Evolutionary conservation across 2,329 filamentous ascomycete species (phyloP), one percentile per base, ranked within the genome.

Genomic region (Ambrosiella beaveri): DNA sequence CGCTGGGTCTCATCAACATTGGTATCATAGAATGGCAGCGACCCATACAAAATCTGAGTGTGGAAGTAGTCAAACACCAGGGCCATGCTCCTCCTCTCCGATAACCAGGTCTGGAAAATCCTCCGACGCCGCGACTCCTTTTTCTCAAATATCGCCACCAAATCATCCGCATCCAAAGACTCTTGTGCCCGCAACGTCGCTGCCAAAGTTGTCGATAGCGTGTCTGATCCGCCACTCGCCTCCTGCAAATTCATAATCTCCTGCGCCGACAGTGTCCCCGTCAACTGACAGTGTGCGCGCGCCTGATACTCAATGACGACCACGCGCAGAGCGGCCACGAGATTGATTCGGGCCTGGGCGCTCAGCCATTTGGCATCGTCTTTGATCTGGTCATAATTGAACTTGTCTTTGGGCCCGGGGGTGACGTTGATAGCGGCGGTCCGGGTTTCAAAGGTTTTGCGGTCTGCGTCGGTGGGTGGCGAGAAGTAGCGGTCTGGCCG

Each of bases 401-500:
- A 87, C 59, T 79, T 79, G 45, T 79, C 77, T 64, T 79, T 80
- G 11, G 79, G 73, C 4, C 79, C 79, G 15, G 85, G 81, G 1
- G 87, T 81, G 54, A 89, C 80, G 67, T 95, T 85, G 61, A 96
- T 94, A 4, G 89, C 86, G 19, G 89, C 86, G 0, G 87, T 95
- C 69, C 84, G 89, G 17, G 86, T 86, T 61, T 94, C 86, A 66
- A 94, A 94, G 15, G 79, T 78, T 63, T 79, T 75, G 69, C 83
- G 86, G 37, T 85, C 79, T 64, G 80, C 75, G 56, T 80, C 67
- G 63, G 78, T 81, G 74, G 62, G 75, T 65, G 77, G 69, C 59
- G 78, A 72, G 68, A 91, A 95, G 47, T 84, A 81, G 62, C 76
- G 76, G 65, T 82, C 76, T 35, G 87, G 85, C 58, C 79, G 77